Base-by-base conservation (phyloP, 1,139 yeast species). In the Geotrichum klebahnii region DNA sequence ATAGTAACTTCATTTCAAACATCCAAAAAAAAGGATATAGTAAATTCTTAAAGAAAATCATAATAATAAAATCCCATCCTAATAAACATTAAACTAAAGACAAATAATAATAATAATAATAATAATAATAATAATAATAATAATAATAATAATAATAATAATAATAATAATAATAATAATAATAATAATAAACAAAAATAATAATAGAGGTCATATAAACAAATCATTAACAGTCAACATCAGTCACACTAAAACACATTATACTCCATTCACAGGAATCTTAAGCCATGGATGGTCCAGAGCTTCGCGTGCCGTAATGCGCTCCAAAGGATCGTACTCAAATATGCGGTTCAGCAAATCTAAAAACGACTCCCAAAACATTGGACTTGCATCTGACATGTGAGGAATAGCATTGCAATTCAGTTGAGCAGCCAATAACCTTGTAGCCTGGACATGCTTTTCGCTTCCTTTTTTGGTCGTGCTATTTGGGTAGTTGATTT, bases 271-370 rank as follows among this genome's bases (percentile, higher is more conserved):
- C 17, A 40, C 44, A 8, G 28, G 16, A 16, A 35, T 40, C 23
- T 48, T 36, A 10, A 70, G 57, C 71, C 72, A 76, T 12, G 94
- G 94, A 68, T 92, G 97, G 39, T 72, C 72, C 50, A 89, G 73
- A 19, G 95, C 87, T 38, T 81, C 81, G 53, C 80, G 78, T 0
- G 96, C 90, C 44, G 81, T 77, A 53, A 89, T 82, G 67, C 98
- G 78, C 55, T 77, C 68, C 50, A 69, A 69, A 12, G 97, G 96
- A 61, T 90, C 87, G 45, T 86, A 90, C 17, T 83, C 79, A 57
- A 92, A 76, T 79, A 92, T 86, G 56, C 73, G 73, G 46, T 74
- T 67, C 36, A 92, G 76, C 55, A 92, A 74, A 66, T 89, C 94
- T 45, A 67, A 39, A 54, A 73, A 70, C 48, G 57, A 56, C 19